A percentile compares a stretch with the other conserved stretches of the same genome.
Evolutionary conservation across 345 rosid genomes (phyloP).

Genomic region (Mercurialis annua): DNA sequence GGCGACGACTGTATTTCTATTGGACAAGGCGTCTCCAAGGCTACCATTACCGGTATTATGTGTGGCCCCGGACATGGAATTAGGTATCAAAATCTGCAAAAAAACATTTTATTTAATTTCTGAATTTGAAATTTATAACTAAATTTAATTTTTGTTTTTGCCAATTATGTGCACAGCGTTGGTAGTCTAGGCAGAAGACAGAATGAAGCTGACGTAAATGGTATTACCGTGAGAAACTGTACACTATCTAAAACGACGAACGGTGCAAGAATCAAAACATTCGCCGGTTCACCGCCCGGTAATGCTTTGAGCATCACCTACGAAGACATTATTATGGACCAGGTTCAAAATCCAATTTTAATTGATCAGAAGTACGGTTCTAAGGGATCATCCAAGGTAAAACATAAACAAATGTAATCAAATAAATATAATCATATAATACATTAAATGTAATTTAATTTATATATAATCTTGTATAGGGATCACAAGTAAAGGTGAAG

Average conservation of each 20-base stretch:
- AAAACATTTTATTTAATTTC: too few relatives aligned
- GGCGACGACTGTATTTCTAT: constrained; percentile 47
- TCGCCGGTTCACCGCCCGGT: constrained; percentile 13
- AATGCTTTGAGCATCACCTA: constrained; percentile 31
- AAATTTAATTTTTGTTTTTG: too few relatives aligned
- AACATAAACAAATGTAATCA: too few relatives aligned
- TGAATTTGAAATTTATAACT: too few relatives aligned
- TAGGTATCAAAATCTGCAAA: constrained; percentile 18
- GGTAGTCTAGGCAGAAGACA: constrained; percentile 41
- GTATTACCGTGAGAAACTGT: constrained; percentile 34
- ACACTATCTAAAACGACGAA: constrained; percentile 32
- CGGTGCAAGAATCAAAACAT: constrained; percentile 41
- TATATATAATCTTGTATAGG: too few relatives aligned
- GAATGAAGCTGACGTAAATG: constrained; percentile 30
- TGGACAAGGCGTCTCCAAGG: constrained; percentile 32
- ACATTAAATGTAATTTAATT: too few relatives aligned
- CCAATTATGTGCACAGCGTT: too few relatives aligned
- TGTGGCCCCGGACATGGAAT: constrained; percentile 53
- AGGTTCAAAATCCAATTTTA: constrained; percentile 33
- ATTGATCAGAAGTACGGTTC: constrained; percentile 41
- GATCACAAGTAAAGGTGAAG: constrained; percentile 32
- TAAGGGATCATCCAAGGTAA: background rate
- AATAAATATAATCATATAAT: too few relatives aligned
- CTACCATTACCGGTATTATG: constrained; percentile 14
- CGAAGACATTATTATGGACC: constrained; percentile 31